Conservation (phyloP, 768 basidiomycete genomes). For the Suillus discolor region DNA sequence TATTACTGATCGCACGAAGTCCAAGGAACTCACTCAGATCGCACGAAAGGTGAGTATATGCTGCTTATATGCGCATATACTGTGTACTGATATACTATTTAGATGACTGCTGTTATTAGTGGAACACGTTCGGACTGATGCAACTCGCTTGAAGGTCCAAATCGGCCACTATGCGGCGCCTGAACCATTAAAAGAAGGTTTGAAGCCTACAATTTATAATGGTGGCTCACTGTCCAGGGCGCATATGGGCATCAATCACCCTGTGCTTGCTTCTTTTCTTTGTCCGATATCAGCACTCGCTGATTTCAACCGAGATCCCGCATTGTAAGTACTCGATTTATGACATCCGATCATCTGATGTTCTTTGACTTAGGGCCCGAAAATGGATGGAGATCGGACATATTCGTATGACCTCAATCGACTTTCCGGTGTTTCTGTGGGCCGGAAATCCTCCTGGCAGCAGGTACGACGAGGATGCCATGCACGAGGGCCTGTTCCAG, state of each 20-base stretch:
- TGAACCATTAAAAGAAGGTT: too few species aligned
- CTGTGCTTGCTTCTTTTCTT: background rate
- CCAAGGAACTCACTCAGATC: background rate
- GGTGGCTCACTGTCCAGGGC: too few species aligned
- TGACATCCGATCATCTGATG: too few species aligned
- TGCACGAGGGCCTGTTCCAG: constrained; percentile 7
- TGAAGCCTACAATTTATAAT: too few species aligned
- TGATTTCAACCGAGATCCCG: background rate
- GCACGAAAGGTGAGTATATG: background rate
- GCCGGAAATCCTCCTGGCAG: background rate
- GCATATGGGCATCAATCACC: constrained; percentile 14
- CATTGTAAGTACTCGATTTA: background rate
- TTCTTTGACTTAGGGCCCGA: background rate
- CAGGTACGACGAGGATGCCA: background rate
- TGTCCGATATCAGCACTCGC: background rate
- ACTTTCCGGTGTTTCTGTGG: constrained; percentile 13
- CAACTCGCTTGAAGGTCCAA: too few species aligned
- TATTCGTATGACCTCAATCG: background rate
- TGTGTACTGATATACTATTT: too few species aligned
- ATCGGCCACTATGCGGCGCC: too few species aligned
- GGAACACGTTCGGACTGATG: too few species aligned
- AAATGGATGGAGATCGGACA: background rate
- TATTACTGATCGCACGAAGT: background rate
- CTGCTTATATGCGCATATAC: background rate
- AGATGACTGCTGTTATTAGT: too few species aligned